Evolutionary conservation across 2,329 filamentous ascomycete genomes (phyloP).

Genomic region (Exserohilum turcica): DNA sequence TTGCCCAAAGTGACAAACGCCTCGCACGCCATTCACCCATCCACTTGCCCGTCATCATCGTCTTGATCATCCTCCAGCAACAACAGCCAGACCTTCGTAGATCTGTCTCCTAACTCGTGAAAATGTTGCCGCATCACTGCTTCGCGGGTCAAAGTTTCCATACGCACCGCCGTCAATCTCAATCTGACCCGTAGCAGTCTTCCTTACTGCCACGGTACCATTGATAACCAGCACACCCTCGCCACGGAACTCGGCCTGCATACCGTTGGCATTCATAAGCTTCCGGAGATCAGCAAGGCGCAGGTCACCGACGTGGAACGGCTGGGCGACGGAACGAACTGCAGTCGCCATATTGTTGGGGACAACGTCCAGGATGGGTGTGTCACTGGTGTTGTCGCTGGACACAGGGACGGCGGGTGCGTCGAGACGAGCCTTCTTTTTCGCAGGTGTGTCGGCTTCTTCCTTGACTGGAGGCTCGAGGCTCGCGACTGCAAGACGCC

Average conservation of each 20-base stretch:
- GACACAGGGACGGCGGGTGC: conserved; percentile 52
- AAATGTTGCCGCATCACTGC: conserved; percentile 68
- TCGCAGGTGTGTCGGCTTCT: conserved; percentile 52
- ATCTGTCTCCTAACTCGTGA: conserved; percentile 88
- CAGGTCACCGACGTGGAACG: conserved; percentile 92
- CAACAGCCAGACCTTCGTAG: conserved; percentile 91
- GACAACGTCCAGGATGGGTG: conserved; percentile 64
- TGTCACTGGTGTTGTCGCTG: conserved; percentile 53
- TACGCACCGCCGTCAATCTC: conserved; percentile 71
- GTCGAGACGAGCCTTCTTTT: conserved; percentile 58
- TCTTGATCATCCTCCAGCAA: conserved; percentile 62
- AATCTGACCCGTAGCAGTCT: conserved; percentile 83
- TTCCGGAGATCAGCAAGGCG: conserved; percentile 85
- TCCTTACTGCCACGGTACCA: conserved; percentile 83
- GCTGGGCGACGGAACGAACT: conserved; percentile 77
- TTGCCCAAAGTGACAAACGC: neutral
- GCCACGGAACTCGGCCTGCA: conserved; percentile 89
- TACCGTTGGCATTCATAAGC: conserved; percentile 76
- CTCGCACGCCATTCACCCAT: neutral
- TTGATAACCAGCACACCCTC: conserved; percentile 92
- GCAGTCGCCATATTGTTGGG: conserved; percentile 69
- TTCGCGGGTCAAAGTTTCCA: conserved; percentile 47
- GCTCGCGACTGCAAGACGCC: conserved; percentile 63
- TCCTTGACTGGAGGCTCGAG: conserved; percentile 44
- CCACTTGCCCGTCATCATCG: too few relatives aligned